phyloP scores from a whole-genome alignment of 2,329 filamentous ascomycete genomes.

The Cyphellophora europaea region DNA sequence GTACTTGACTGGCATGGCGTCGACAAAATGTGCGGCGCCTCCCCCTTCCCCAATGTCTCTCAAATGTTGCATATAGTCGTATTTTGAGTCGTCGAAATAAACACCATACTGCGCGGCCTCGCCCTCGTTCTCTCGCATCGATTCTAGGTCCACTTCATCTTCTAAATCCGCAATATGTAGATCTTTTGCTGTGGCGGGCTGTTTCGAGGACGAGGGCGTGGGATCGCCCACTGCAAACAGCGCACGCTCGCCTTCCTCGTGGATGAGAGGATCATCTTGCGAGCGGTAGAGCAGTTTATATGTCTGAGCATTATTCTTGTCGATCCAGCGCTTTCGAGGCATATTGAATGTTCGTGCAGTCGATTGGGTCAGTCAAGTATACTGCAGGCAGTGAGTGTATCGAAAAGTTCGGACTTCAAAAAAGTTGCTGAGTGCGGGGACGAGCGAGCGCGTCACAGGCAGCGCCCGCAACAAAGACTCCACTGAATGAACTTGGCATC shows the following conservation, averaged over 20 bases:
- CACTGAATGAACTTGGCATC: too few relatives aligned
- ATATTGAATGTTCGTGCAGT: conserved; percentile 11
- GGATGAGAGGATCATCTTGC: conserved; percentile 93
- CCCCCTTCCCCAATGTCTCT: conserved; percentile 66
- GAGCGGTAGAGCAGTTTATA: conserved; percentile 92
- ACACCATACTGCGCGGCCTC: conserved; percentile 91
- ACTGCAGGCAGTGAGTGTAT: too few relatives aligned
- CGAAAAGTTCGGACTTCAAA: too few relatives aligned
- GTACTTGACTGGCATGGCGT: conserved; percentile 49
- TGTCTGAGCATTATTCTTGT: conserved; percentile 89
- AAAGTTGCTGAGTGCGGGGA: too few relatives aligned
- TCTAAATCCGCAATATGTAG: conserved; percentile 64
- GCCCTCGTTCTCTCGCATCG: conserved; percentile 80
- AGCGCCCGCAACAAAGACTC: too few relatives aligned
- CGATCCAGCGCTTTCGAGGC: conserved; percentile 64
- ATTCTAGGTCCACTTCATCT: conserved; percentile 55
- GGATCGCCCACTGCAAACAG: conserved; percentile 55
- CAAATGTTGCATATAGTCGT: conserved; percentile 99
- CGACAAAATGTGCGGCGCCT: conserved; percentile 67
- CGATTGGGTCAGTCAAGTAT: too few relatives aligned
- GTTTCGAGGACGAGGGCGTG: conserved; percentile 12
- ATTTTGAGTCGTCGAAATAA: conserved; percentile 88
- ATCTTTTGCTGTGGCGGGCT: conserved; percentile 38
- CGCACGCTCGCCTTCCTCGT: conserved; percentile 88
- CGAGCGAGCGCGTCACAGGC: too few relatives aligned